phyloP scores from a whole-genome alignment of 352 stramenopile species.

The Phytopythium sindhum region DNA sequence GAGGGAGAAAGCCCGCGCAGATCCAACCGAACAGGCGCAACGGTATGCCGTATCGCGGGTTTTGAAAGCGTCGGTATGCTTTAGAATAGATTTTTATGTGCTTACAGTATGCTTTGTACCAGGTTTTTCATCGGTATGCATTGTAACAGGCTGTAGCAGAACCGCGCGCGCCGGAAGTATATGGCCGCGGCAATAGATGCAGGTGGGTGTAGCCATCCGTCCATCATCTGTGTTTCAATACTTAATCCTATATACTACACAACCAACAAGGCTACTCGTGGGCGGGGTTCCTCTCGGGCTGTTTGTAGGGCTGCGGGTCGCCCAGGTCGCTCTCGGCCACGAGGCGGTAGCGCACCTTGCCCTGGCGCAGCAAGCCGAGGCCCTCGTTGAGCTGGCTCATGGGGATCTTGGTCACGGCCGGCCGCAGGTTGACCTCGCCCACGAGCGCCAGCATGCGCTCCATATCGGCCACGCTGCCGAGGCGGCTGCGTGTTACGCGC shows the following conservation, averaged over 20 bases:
- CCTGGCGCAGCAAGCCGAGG: conserved; percentile 24
- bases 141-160: no score
- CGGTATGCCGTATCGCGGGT: neutral
- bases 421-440: conserved; percentile 43
- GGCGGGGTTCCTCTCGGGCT: conserved; percentile 13
- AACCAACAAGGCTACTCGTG: no score
- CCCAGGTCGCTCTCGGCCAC: neutral
- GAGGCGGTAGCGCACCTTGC: conserved; percentile 10
- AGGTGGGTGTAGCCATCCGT: neutral
- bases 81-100: neutral
- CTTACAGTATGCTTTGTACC: no score
- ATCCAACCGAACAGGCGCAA: neutral
- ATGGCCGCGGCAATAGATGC: neutral
- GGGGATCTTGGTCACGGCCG: conserved; percentile 33
- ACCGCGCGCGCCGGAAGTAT: neutral
- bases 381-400: conserved; percentile 35
- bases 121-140: no score
- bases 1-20: neutral
- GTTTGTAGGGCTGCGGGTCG: neutral
- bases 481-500: conserved; percentile 48
- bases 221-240: neutral
- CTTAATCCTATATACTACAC: neutral
- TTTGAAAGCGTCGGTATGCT: neutral
- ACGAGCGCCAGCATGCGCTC: conserved; percentile 83
- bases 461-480: conserved; percentile 66